Percentiles rank a stretch among this genome's conserved stretches.
Evolutionary conservation across 2,329 filamentous ascomycete species (phyloP).

Genomic region (Fusarium humuli): DNA sequence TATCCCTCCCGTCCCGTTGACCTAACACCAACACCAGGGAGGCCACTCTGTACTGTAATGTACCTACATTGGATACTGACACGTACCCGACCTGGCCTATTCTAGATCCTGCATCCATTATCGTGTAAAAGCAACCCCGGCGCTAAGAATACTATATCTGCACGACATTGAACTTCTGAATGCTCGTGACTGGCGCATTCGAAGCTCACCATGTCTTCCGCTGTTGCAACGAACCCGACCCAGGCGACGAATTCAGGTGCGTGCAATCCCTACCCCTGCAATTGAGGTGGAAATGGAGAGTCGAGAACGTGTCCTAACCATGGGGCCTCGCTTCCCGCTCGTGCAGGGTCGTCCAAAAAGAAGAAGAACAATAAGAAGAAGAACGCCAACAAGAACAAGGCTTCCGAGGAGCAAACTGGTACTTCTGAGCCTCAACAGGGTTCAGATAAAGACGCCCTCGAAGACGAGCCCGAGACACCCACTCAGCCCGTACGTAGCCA

Average conservation of each 20-base stretch:
- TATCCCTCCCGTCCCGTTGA: constrained; percentile 1
- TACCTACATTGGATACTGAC: constrained; percentile 2
- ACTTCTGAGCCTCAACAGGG: constrained; percentile 50
- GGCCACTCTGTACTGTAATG: constrained; percentile 18
- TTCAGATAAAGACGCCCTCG: constrained; percentile 57
- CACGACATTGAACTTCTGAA: constrained; percentile 38
- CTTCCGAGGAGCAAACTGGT: constrained; percentile 50
- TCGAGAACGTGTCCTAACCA: constrained; percentile 50
- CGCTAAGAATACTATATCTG: constrained; percentile 26
- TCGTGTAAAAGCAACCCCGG: constrained; percentile 28
- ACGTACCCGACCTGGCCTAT: constrained; percentile 13
- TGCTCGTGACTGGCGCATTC: constrained; percentile 40
- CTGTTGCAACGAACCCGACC: constrained; percentile 51
- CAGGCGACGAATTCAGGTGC: constrained; percentile 53
- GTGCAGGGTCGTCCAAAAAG: constrained; percentile 61
- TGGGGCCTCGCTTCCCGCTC: constrained; percentile 38
- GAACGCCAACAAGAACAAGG: constrained; percentile 63
- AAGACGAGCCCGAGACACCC: constrained; percentile 59
- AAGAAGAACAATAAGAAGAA: constrained; percentile 72
- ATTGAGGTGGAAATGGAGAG: constrained; percentile 39
- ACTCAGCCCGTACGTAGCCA: constrained; percentile 49
- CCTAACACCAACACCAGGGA: constrained; percentile 31
- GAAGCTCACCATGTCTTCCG: constrained; percentile 55
- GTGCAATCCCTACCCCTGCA: constrained; percentile 45
- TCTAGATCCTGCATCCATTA: constrained; percentile 26